These are phyloP conservation scores for Hymenoscyphus scutula DNA, from an alignment of 2,329 filamentous ascomycete genomes.

Conservation along the genomic window DNA sequence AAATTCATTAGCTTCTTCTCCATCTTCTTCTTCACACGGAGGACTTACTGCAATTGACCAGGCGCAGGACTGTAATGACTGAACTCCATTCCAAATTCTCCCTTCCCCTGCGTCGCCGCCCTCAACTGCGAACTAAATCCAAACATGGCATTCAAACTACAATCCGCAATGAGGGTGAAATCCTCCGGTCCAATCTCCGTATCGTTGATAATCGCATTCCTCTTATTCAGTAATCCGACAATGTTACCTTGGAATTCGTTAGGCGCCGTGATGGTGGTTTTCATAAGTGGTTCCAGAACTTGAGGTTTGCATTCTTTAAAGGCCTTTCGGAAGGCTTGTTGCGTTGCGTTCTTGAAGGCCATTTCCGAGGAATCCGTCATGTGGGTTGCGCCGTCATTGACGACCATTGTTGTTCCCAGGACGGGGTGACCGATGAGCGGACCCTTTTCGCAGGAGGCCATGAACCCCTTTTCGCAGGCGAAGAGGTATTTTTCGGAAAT, in stretches of 20 bases:
- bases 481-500: conserved; percentile 96
- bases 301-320: conserved; percentile 78
- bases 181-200: conserved; percentile 93
- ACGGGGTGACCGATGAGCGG: conserved; percentile 92
- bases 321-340: conserved; percentile 94
- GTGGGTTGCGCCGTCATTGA: conserved; percentile 96
- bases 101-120: conserved; percentile 95
- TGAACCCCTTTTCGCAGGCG: conserved; percentile 94
- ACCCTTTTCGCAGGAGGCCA: conserved; percentile 76
- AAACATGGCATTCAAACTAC: conserved; percentile 95
- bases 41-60: conserved; percentile 78
- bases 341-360: conserved; percentile 90
- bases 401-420: conserved; percentile 82
- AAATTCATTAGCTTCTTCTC: conserved; percentile 10
- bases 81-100: conserved; percentile 98
- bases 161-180: conserved; percentile 89
- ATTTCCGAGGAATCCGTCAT: conserved; percentile 97
- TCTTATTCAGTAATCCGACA: conserved; percentile 93
- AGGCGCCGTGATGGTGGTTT: conserved; percentile 92
- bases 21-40: not conserved
- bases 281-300: conserved; percentile 95
- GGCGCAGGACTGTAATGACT: conserved; percentile 90
- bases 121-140: conserved; percentile 89
- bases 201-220: conserved; percentile 90
- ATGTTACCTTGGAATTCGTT: conserved; percentile 98